Evolutionary conservation across 2,329 filamentous ascomycete species (phyloP), one percentile per base, ranked within the genome.

Genomic region (Nemania sp.): DNA sequence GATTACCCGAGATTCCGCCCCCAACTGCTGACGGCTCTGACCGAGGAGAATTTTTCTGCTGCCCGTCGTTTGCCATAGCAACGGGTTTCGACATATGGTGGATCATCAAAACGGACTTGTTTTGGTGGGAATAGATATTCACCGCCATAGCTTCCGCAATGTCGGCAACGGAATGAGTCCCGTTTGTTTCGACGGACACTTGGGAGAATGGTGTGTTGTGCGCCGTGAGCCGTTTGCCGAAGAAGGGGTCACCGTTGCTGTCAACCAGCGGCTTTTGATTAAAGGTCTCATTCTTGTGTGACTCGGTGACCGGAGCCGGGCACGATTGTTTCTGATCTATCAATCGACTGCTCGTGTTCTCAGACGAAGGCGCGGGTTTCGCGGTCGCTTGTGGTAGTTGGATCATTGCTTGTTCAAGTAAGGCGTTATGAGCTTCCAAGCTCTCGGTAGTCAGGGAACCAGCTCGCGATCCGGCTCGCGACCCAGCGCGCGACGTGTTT

Each of bases 181-280:
- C 79, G 31, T 74, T 80, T n/a, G 82, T 84, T 49, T 86, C 83
- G 42, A 86, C 76, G 0, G 84, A 87, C 0, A 75, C 73, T 52
- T 82, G 72, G 1, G 84, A 87, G 61, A 86, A 86, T 3, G 84
- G 84, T 0, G 84, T 86, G 58, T 80, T 80, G 57, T 82, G 77
- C 5, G 79, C 75, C 5, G 81, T 80, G 33, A 80, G 72, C 44
- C 78, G 76, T 61, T 77, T 80, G 37, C 76, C 75, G 49, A 78
- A 80, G 59, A 79, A 75, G 11, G 75, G 77, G 52, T 84, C 82
- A 5, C 79, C 79, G 57, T 81, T 78, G 11, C 74, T 75, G 56
- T 82, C 80, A 34, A 78, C 70, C 34, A 74, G 74, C 47, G 73
- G 65, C 28, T 65, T 70, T 50, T 72, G 64, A 56, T 68, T 66